Evolutionary conservation across 495 filamentous ascomycete species (phyloP), one percentile per base, ranked within the genome.

Genomic region (Penicillium mononematosum): DNA sequence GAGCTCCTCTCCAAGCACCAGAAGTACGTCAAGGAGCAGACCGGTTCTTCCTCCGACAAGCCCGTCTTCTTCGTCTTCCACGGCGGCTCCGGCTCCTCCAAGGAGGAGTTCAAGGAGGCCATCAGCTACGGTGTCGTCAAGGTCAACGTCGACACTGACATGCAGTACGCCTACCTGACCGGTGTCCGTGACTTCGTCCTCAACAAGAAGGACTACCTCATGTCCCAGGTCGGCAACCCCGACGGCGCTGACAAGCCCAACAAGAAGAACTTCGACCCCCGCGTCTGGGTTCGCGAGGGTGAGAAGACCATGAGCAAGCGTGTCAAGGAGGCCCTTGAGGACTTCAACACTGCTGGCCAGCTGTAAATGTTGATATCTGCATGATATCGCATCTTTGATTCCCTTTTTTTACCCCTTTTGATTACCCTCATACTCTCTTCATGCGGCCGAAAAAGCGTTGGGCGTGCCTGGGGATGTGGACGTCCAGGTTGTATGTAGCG

Each of bases 11-110:
- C 81, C 69, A 94, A 96, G 84, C 95, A 99, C 83, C 94, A 99
- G 79, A 81, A 80, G 60, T 90, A 88, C 73, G 91, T 96, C 67
- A 84, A 88, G 74, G 84, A 92, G 79, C 78, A 92, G 81, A 82
- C 75, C 58, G 64, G 67, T 50, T 75, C 81, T 61, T 74, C 78
- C 58, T 85, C 90, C 59, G 80, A 87, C 67, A 96, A 96, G 85
- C 94, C 95, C 54, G 86, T 97, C 67, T 97, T 95, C 85, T 88
- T 99, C 73, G 94, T 99, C 72, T 99, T 99, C 86, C 94, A 99
- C 81, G 95, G 95, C 63, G 94, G 94, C 59, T 93, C 89, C 53
- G 95, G 94, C 57, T 92, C 88, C 49, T 80, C 83, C 70, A 95
- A 96, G 82, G 72, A 88, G 57, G 94, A 98, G 78, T 98, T 86